Conservation (phyloP, 2,329 filamentous ascomycete species). For the Dissoconium aciculare region DNA sequence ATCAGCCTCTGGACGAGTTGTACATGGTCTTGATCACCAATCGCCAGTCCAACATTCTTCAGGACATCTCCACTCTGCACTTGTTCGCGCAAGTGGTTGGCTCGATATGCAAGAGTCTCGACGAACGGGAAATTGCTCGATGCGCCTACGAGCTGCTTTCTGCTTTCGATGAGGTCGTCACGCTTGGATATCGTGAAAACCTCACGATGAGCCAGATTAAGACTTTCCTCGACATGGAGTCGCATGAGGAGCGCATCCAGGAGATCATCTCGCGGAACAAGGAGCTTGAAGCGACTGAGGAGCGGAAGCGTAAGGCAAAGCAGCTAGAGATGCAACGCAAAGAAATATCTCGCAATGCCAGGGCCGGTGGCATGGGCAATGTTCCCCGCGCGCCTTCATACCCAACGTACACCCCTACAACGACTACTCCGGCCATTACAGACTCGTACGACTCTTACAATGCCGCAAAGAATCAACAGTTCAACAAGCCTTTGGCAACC, state of each 20-base stretch:
- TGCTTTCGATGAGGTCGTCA: slow-evolving; percentile 94
- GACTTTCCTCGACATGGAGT: slow-evolving; percentile 98
- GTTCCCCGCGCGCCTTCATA: slow-evolving; percentile 66
- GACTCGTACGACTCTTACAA: slow-evolving; percentile 90
- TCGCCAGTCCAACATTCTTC: slow-evolving; percentile 95
- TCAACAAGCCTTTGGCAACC: slow-evolving; percentile 56
- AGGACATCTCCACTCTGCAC: slow-evolving; percentile 97
- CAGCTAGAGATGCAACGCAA: slow-evolving; percentile 98
- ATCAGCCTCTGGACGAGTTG: slow-evolving; percentile 95
- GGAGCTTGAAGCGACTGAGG: slow-evolving; percentile 92
- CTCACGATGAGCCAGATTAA: slow-evolving; percentile 94
- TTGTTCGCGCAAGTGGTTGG: slow-evolving; percentile 95
- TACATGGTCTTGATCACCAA: slow-evolving; percentile 99
- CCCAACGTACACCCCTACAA: slow-evolving; percentile 80
- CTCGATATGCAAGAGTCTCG: slow-evolving; percentile 87
- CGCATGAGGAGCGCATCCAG: slow-evolving; percentile 95
- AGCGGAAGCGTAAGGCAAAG: slow-evolving; percentile 96
- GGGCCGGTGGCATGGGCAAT: slow-evolving; percentile 29
- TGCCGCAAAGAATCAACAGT: slow-evolving; percentile 89
- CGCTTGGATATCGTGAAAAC: slow-evolving; percentile 90
- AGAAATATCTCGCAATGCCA: slow-evolving; percentile 68
- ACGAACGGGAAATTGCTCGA: slow-evolving; percentile 85
- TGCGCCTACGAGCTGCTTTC: slow-evolving; percentile 94
- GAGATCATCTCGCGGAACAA: slow-evolving; percentile 96
- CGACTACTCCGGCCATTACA: slow-evolving; percentile 54